Evolutionary conservation across 768 basidiomycete genomes (phyloP).

Genomic region (Coprinopsis marcescibilis): DNA sequence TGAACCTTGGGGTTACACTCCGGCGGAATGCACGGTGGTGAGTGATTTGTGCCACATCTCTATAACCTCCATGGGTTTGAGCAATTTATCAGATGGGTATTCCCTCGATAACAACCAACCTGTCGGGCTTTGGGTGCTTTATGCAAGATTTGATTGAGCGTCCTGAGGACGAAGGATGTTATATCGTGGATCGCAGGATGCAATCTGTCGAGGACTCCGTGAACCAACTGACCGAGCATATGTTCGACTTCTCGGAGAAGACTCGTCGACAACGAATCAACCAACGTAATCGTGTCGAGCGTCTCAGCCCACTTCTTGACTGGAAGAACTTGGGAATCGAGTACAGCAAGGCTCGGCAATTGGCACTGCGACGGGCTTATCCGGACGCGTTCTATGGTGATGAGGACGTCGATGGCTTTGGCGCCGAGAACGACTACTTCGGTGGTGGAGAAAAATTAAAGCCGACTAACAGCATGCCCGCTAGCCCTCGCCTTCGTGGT

Average conservation of each 20-base stretch:
- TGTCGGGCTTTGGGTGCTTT: constrained; percentile 97
- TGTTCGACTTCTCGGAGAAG: constrained; percentile 74
- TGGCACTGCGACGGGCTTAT: constrained; percentile 89
- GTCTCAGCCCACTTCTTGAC: constrained; percentile 87
- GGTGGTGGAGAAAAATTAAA: constrained; percentile 59
- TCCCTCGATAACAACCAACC: constrained; percentile 93
- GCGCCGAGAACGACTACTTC: constrained; percentile 38
- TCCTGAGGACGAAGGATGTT: constrained; percentile 92
- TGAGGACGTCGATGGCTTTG: constrained; percentile 39
- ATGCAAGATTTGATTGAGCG: constrained; percentile 97
- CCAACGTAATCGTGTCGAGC: constrained; percentile 96
- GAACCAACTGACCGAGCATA: constrained; percentile 68
- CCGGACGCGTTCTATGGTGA: constrained; percentile 83
- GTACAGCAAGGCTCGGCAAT: constrained; percentile 91
- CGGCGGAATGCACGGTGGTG: constrained; percentile 98
- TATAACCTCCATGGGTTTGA: constrained; percentile 4
- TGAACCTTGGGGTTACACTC: constrained; percentile 95
- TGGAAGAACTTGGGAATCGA: constrained; percentile 99
- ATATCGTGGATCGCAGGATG: constrained; percentile 90
- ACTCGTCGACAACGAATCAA: constrained; percentile 97
- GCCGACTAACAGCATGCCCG: constrained; percentile 69
- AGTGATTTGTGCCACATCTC: constrained; percentile 22
- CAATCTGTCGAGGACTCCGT: constrained; percentile 91
- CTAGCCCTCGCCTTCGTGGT: constrained; percentile 82
- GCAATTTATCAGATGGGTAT: constrained; percentile 77